A percentile compares a stretch with the other conserved stretches of the same genome.
phyloP scores from a whole-genome alignment of 495 filamentous ascomycete genomes.

The Glonium stellatum region DNA sequence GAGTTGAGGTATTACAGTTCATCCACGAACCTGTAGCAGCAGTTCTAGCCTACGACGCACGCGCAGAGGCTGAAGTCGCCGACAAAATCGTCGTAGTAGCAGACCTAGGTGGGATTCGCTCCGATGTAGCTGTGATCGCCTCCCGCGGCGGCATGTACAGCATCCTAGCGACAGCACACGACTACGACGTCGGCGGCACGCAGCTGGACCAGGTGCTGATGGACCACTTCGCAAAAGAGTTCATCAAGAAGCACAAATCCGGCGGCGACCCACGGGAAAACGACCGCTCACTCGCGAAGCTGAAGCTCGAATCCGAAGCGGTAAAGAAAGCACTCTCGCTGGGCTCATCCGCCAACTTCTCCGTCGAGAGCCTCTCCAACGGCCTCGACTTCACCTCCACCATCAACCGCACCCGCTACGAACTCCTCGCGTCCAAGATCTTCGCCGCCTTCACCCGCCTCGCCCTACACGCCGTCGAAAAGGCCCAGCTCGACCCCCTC shows the following conservation, averaged over 20 bases:
- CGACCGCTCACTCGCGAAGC: slow-evolving; percentile 74
- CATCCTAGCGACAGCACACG: slow-evolving; percentile 85
- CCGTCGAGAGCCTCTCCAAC: slow-evolving; percentile 77
- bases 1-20: slow-evolving; percentile 82
- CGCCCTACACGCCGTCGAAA: slow-evolving; percentile 77
- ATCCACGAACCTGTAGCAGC: slow-evolving; percentile 92
- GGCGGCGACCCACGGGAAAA: slow-evolving; percentile 69
- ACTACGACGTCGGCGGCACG: slow-evolving; percentile 80
- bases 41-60: slow-evolving; percentile 84
- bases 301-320: slow-evolving; percentile 83
- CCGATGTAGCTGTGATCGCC: slow-evolving; percentile 83
- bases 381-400: slow-evolving; percentile 86
- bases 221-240: slow-evolving; percentile 97
- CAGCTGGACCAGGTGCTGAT: slow-evolving; percentile 83
- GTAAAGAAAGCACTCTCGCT: slow-evolving; percentile 85
- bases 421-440: slow-evolving; percentile 76
- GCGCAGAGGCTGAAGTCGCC: slow-evolving; percentile 60
- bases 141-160: slow-evolving; percentile 95
- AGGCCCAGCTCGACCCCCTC: slow-evolving; percentile 84
- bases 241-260: slow-evolving; percentile 84
- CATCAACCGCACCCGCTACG: slow-evolving; percentile 88
- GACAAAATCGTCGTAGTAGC: slow-evolving; percentile 92
- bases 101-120: slow-evolving; percentile 87
- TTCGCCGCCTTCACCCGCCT: slow-evolving; percentile 81
- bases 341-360: slow-evolving; percentile 79